Conservation (phyloP, 2,329 filamentous ascomycete genomes). For the Aspergillus fumigatiaffinis region DNA sequence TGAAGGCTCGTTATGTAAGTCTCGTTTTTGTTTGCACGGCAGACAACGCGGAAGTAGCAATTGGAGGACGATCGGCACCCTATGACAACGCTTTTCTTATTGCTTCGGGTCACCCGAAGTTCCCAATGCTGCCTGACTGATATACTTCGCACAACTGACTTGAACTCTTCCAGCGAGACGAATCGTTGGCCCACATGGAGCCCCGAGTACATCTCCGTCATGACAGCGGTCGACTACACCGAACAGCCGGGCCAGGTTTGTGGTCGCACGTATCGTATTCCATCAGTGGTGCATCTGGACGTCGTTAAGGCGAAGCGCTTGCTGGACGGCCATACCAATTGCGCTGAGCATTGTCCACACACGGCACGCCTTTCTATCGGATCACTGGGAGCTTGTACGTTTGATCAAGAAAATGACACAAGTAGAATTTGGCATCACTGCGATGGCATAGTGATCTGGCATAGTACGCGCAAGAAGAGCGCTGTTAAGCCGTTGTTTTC, state of each 20-base stretch:
- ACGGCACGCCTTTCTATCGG: neutral
- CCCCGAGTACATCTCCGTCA: conserved; percentile 39
- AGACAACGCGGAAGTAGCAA: conserved; percentile 40
- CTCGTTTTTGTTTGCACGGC: conserved; percentile 38
- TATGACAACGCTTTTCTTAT: conserved; percentile 41
- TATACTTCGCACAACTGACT: conserved; percentile 35
- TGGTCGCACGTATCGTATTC: conserved; percentile 16
- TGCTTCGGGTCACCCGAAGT: conserved; percentile 37
- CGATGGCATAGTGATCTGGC: neutral
- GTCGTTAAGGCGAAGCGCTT: neutral
- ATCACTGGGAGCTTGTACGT: neutral
- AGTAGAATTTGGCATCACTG: neutral
- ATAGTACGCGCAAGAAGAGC: neutral
- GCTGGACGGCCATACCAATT: conserved; percentile 12
- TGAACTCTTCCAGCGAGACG: conserved; percentile 37
- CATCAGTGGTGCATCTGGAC: conserved; percentile 18
- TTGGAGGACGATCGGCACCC: conserved; percentile 37
- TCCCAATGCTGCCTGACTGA: conserved; percentile 42
- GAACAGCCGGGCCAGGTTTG: conserved; percentile 12
- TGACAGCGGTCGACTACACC: conserved; percentile 14
- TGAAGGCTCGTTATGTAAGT: conserved; percentile 40
- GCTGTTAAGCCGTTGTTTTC: neutral
- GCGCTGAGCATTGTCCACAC: conserved; percentile 9
- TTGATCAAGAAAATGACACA: neutral
- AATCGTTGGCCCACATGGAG: conserved; percentile 38